Base-by-base conservation (phyloP, 768 basidiomycete genomes). In the Trametes sanguinea region DNA sequence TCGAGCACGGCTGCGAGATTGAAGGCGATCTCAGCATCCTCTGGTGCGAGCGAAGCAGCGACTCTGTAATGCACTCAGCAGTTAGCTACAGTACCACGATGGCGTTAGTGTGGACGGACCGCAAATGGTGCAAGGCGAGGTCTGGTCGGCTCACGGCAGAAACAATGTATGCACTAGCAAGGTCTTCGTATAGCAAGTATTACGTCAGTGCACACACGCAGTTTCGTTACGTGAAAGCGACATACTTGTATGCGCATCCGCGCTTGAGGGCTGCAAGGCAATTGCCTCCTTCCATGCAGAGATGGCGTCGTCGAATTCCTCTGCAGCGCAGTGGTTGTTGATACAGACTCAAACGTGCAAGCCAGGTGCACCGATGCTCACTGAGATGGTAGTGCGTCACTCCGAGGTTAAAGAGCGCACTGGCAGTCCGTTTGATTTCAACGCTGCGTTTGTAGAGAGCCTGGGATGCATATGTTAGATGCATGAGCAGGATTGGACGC, bases 21-120 rank as follows among this genome's bases (percentile, higher is more conserved):
- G 81, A 94, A 95, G 14, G 90, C 87, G 70, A 94, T 92, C 73
- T 95, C 93, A 73, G 90, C 87, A 79, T 95, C 93, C 73, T 92
- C 89, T 48, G 93, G 93, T 61, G 88, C 83, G 67, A 95, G 82
- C n/a, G 87, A 85, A 46, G 86, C 81, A 51, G 93, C 93, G 72
- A 90, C 86, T 67, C 93, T 95, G 75, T 9, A 14, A 11, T 32
- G 13, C 4, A 30, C 7, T 30, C 6, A 50, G 10, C 4, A 11
- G 11, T 30, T 30, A 22, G 48, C 9, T 30, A 16, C 29, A 8
- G 30, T 22, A 29, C 27, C 11, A 11, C 32, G 62, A 71, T 70
- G 64, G 69, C 71, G 71, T 46, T 27, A 37, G 27, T 14, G 64
- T 63, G n/a, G 42, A 16, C 81, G 66, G 79, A 86, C 92, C 85